Evolutionary conservation across 1,284 basidiomycete species (phyloP).

Genomic region (Microbotryomycetes sp.): DNA sequence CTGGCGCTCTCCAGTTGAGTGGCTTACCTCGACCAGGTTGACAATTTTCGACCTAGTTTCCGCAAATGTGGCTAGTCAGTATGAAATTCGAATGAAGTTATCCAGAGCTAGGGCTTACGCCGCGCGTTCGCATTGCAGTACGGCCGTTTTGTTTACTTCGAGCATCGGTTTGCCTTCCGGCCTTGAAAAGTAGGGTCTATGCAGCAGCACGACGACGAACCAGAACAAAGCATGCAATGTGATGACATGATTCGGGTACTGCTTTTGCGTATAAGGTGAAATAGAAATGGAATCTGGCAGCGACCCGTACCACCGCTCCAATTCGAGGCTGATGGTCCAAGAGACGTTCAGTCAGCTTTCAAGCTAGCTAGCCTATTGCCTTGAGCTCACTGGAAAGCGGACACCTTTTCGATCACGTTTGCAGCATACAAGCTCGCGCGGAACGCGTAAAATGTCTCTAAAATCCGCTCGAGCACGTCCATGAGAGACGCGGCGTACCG

Average conservation of each 20-base stretch:
- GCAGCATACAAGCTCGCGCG: not conserved
- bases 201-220: slow-evolving; percentile 59
- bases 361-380: not conserved
- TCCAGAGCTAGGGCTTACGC: slow-evolving; percentile 40
- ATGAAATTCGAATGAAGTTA: not conserved
- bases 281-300: not conserved
- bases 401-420: not conserved
- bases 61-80: not conserved
- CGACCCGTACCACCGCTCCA: not conserved
- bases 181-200: slow-evolving; percentile 57
- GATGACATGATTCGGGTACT: slow-evolving; percentile 51
- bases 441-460: not conserved
- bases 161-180: slow-evolving; percentile 38
- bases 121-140: slow-evolving; percentile 53
- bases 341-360: not conserved
- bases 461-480: not conserved
- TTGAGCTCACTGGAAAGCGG: not conserved
- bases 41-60: slow-evolving; percentile 49
- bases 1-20: not conserved
- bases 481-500: not conserved
- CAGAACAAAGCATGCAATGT: slow-evolving; percentile 58
- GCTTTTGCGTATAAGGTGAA: not conserved
- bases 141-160: slow-evolving; percentile 17
- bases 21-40: slow-evolving; percentile 45
- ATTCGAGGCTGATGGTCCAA: not conserved